These are phyloP conservation scores for Curvularia sp. DNA, from an alignment of 2,329 filamentous ascomycete genomes.

Conservation along the genomic window DNA sequence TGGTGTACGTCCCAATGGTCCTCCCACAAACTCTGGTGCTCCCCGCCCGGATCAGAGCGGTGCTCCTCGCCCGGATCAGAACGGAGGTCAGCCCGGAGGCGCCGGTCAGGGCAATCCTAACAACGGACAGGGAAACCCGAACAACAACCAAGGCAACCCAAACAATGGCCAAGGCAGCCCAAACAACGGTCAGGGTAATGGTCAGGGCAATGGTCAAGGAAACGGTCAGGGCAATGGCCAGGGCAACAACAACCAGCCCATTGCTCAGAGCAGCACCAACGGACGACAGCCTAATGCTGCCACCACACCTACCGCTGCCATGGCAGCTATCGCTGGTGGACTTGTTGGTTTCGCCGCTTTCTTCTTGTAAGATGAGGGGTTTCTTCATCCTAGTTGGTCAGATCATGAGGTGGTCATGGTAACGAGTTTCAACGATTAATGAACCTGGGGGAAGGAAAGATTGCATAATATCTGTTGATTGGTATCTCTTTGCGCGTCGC, in stretches of 20 bases:
- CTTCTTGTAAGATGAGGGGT: constrained; percentile 1
- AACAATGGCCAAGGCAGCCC: background rate
- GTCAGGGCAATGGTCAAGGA: background rate
- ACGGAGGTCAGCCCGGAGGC: background rate
- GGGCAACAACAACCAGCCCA: background rate
- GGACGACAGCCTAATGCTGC: background rate
- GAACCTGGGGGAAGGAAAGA: background rate
- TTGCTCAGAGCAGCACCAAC: background rate
- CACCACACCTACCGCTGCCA: background rate
- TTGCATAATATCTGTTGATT: background rate
- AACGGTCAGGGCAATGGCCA: background rate
- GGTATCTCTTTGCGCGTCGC: background rate
- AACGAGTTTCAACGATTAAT: background rate
- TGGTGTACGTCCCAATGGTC: too few relatives aligned
- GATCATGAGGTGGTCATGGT: background rate
- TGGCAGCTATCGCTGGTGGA: constrained; percentile 6
- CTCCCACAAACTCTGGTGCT: too few relatives aligned
- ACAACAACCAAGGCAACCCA: background rate
- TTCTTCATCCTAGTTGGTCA: too few relatives aligned
- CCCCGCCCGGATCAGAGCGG: too few relatives aligned
- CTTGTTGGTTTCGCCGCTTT: constrained; percentile 6
- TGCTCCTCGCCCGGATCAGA: background rate
- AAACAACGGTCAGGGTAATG: background rate
- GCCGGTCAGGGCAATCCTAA: background rate
- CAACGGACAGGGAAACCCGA: too few relatives aligned